A percentile compares a stretch with the other conserved stretches of the same genome.
phyloP scores from a whole-genome alignment of 176 grass and related monocot species.

The Echinochloa phyllopogon region DNA sequence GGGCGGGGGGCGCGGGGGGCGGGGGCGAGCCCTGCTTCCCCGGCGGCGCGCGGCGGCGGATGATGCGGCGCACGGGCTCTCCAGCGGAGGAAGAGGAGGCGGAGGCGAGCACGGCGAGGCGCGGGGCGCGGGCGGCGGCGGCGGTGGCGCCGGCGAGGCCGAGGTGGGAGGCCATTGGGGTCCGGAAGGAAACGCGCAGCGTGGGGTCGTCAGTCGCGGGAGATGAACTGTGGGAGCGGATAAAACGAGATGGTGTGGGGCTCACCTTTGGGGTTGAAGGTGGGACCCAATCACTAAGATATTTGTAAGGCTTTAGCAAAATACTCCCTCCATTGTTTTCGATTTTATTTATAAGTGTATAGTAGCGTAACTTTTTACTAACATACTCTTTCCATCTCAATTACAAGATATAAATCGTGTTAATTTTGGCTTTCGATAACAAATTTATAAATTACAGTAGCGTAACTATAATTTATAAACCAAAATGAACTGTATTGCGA shows the following conservation, averaged over 20 bases:
- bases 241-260: not conserved
- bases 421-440: too few relatives aligned
- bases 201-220: not conserved
- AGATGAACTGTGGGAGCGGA: not conserved
- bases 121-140: slow-evolving; percentile 41
- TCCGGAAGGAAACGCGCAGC: not conserved
- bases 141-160: slow-evolving; percentile 52
- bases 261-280: not conserved
- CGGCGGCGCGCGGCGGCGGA: slow-evolving; percentile 8
- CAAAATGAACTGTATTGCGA: too few relatives aligned
- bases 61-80: slow-evolving; percentile 30
- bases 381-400: too few relatives aligned
- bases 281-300: not conserved
- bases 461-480: too few relatives aligned
- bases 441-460: too few relatives aligned
- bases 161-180: slow-evolving; percentile 53
- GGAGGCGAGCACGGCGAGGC: slow-evolving; percentile 40
- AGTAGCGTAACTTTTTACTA: too few relatives aligned
- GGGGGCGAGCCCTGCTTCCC: not conserved
- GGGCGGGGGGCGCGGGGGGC: slow-evolving; percentile 13
- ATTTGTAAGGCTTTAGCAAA: not conserved
- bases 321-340: too few relatives aligned
- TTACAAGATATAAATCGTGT: too few relatives aligned
- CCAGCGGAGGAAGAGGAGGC: slow-evolving; percentile 13
- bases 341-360: too few relatives aligned